These are phyloP conservation scores for Chrysanthemum lavandulifolium DNA, from an alignment of 129 eudicot species.

Conservation along the genomic window DNA sequence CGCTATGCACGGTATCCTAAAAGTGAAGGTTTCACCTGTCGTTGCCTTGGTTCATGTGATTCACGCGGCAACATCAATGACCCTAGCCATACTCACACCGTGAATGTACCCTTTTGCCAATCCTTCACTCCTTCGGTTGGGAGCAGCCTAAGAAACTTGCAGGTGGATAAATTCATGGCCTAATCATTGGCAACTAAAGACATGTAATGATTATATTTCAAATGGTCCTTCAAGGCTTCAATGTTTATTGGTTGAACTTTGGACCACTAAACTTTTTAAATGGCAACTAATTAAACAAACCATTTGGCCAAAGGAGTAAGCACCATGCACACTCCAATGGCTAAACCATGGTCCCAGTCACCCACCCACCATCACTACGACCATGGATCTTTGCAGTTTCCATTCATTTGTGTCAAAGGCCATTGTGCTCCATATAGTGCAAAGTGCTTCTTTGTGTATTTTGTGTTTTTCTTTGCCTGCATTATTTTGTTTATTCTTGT, in stretches of 20 bases:
- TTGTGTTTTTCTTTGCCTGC: constrained; percentile 34
- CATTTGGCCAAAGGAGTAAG: constrained; percentile 17
- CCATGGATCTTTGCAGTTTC: constrained; percentile 13
- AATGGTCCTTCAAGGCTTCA: constrained; percentile 5
- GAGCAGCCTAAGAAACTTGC: background rate
- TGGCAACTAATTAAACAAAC: constrained; percentile 23
- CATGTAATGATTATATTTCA: constrained; percentile 6
- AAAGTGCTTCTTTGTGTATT: constrained; percentile 26
- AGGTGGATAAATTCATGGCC: constrained; percentile 15
- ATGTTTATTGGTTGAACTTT: constrained; percentile 2
- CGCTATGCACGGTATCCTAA: too few species aligned
- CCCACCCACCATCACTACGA: constrained; percentile 12
- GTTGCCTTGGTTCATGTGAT: too few species aligned
- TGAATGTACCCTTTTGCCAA: too few species aligned
- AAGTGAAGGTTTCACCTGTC: too few species aligned
- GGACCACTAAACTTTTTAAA: constrained; percentile 20
- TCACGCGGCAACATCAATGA: too few species aligned
- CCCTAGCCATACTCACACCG: too few species aligned
- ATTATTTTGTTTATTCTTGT: constrained; percentile 32
- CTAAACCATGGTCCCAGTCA: constrained; percentile 23
- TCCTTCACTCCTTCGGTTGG: too few species aligned
- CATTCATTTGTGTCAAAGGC: constrained; percentile 22
- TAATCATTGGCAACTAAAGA: constrained; percentile 22
- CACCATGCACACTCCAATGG: constrained; percentile 23
- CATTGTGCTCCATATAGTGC: constrained; percentile 23